Base-by-base conservation (phyloP, 169 alveolate genomes). In the Plasmodium vivax region DNA sequence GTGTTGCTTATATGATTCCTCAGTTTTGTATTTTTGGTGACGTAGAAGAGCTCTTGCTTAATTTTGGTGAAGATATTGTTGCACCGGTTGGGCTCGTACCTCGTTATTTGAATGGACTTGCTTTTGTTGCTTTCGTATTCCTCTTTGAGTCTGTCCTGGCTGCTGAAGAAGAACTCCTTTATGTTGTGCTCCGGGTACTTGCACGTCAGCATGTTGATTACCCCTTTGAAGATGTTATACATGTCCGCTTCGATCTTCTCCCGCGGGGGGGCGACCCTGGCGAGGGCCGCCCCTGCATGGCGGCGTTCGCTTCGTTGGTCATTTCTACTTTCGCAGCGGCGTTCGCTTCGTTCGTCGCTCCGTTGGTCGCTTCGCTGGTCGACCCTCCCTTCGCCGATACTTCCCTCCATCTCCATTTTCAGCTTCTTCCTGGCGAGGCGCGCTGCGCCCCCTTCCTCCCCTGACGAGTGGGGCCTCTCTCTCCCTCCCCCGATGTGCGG, bases 141-240 rank as follows among this genome's bases (percentile, higher is more conserved):
- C 32, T 75, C 82, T 71, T 92, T 92, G 72, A 92, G 62, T 92
- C 36, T 71, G 34, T 92, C 81, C n/a, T 92, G 95, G 36, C 95
- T 92, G 43, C 83, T 92, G 75, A 92, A 92, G 74, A 92, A 92
- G 82, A 82, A 54, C 12, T 82, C 85, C 79, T 92, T 81, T 54
- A 92, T 82, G 43, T 92, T 83, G 38, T 75, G 87, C 34, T 92
- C 68, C 7, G 95, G 95, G 83, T 83, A 92, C 51, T 82, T 92
- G 32, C 82, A 83, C 4, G 95, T 82, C 27, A 92, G 77, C 54
- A 92, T 47, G 58, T 92, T 92, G 19, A 92, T 92, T 0, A 73
- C 77, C 36, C 84, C 84, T n/a, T 92, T 92, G 62, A 92, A 92
- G 36, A 92, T 92, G 32, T 92, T 73, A 23, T 82, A 92, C 92